Evolutionary conservation across 75 land plant species (phyloP).

Genomic region (Picea sitchensis): DNA sequence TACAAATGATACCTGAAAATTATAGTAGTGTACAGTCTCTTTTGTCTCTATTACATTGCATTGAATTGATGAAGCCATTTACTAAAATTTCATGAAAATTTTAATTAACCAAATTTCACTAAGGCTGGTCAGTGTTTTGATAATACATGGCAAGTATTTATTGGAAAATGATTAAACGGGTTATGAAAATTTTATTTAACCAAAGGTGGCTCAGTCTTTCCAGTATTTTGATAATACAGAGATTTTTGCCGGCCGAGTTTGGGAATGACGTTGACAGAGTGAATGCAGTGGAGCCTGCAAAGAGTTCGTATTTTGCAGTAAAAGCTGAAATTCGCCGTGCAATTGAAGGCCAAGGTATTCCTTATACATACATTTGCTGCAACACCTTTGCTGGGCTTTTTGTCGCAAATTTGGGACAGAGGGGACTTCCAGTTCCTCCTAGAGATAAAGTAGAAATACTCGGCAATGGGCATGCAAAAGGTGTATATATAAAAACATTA

Average conservation of each 20-base stretch:
- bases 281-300: slow-evolving; percentile 35
- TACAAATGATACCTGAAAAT: no score
- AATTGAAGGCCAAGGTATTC: slow-evolving; percentile 54
- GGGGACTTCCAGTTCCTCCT: slow-evolving; percentile 29
- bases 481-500: slow-evolving; percentile 18
- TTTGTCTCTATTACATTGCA: no score
- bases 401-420: slow-evolving; percentile 27
- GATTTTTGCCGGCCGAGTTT: slow-evolving; percentile 61
- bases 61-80: no score
- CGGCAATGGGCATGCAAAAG: slow-evolving; percentile 41
- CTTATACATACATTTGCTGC: slow-evolving; percentile 38
- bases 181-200: no score
- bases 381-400: slow-evolving; percentile 35
- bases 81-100: no score
- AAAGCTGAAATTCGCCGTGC: slow-evolving; percentile 37
- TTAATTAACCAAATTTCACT: no score
- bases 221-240: slow-evolving; percentile 9
- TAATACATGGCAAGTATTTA: no score
- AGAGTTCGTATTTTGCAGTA: slow-evolving; percentile 8
- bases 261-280: slow-evolving; percentile 46
- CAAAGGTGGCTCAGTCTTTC: no score
- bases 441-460: slow-evolving; percentile 44
- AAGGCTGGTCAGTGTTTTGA: no score
- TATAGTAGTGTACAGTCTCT: no score
- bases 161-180: no score